Conservation (phyloP, 2,329 filamentous ascomycete species). For the Aspergillus sp. region DNA sequence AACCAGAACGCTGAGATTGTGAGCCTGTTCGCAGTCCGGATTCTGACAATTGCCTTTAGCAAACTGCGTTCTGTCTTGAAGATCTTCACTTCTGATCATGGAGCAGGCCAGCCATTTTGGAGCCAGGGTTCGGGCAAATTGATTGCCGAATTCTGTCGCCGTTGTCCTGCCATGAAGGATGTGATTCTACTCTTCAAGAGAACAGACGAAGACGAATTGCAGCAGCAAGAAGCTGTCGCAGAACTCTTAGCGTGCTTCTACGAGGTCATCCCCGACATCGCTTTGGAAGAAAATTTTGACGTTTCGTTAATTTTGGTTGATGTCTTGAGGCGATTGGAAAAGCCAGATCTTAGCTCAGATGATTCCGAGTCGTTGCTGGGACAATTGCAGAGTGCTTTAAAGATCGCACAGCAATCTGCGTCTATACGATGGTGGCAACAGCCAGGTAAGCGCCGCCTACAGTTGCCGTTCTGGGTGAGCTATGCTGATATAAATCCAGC, state of each 20-base stretch:
- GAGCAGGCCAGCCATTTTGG: conserved; percentile 51
- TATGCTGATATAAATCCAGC: conserved; percentile 11
- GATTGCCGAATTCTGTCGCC: conserved; percentile 64
- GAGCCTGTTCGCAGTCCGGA: conserved; percentile 72
- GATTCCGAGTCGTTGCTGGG: conserved; percentile 54
- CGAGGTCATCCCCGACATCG: conserved; percentile 67
- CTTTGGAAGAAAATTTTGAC: conserved; percentile 78
- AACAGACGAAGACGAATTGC: conserved; percentile 57
- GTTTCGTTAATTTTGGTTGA: conserved; percentile 68
- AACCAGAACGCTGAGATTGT: conserved; percentile 70
- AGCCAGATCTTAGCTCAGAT: conserved; percentile 36
- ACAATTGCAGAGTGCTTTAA: conserved; percentile 72
- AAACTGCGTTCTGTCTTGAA: conserved; percentile 62
- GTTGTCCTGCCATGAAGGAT: conserved; percentile 75
- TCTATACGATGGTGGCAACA: conserved; percentile 89
- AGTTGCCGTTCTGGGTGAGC: not conserved
- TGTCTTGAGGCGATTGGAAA: conserved; percentile 55
- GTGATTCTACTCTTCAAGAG: conserved; percentile 65
- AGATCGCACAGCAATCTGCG: conserved; percentile 70
- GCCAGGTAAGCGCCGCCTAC: conserved; percentile 36
- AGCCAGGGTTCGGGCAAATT: conserved; percentile 59
- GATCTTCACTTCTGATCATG: conserved; percentile 48
- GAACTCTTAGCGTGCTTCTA: conserved; percentile 79
- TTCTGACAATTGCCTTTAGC: conserved; percentile 68
- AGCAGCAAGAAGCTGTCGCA: conserved; percentile 71